phyloP scores from a whole-genome alignment of 2,329 filamentous ascomycete species.

The Dothistroma pini region DNA sequence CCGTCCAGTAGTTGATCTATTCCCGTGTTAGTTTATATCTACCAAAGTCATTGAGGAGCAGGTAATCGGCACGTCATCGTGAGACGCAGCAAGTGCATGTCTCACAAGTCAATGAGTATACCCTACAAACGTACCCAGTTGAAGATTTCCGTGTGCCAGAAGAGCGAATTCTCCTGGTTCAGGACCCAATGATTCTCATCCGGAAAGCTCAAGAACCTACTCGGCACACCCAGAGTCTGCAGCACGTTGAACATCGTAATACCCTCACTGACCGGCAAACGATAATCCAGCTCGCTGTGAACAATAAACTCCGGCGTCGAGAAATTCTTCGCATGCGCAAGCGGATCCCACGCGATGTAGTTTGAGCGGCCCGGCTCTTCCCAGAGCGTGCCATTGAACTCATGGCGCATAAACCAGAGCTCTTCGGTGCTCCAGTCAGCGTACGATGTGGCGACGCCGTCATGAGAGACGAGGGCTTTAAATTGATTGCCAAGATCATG shows the following conservation, averaged over 20 bases:
- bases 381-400: slow-evolving; percentile 50
- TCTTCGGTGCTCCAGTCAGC: slow-evolving; percentile 48
- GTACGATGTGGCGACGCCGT: slow-evolving; percentile 58
- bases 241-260: slow-evolving; percentile 26
- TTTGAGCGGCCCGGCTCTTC: slow-evolving; percentile 30
- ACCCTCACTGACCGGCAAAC: slow-evolving; percentile 24
- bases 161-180: slow-evolving; percentile 22
- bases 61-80: no score
- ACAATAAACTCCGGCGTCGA: slow-evolving; percentile 25
- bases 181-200: slow-evolving; percentile 25
- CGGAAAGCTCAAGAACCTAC: slow-evolving; percentile 20
- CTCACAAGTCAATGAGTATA: no score
- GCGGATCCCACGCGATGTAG: slow-evolving; percentile 22
- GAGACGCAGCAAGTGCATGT: no score
- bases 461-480: slow-evolving; percentile 83
- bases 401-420: slow-evolving; percentile 51
- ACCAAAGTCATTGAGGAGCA: no score
- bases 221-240: slow-evolving; percentile 22
- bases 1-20: slow-evolving; percentile 24
- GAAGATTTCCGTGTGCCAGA: slow-evolving; percentile 26
- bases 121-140: slow-evolving; percentile 7
- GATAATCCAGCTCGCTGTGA: slow-evolving; percentile 26
- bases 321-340: slow-evolving; percentile 23
- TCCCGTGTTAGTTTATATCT: no score
- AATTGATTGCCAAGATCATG: slow-evolving; percentile 77